These are phyloP conservation scores for Lagerstroemia speciosa DNA, from an alignment of 345 rosid genomes.

Conservation along the genomic window DNA sequence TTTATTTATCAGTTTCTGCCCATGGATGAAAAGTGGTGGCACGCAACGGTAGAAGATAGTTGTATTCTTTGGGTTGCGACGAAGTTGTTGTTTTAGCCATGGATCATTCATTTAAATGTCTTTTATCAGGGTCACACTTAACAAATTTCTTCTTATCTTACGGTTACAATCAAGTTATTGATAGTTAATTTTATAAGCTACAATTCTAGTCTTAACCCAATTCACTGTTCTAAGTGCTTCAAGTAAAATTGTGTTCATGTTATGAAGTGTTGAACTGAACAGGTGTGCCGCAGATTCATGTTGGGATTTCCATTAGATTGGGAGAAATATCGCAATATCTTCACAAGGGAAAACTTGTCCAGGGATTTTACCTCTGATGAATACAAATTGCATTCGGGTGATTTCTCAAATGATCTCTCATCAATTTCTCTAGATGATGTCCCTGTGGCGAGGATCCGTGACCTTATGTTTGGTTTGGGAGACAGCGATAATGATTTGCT, in stretches of 20 bases:
- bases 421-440: constrained; percentile 18
- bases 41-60: neutral
- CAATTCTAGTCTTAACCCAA: neutral
- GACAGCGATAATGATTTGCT: constrained; percentile 10
- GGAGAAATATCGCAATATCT: constrained; percentile 17
- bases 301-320: constrained; percentile 46
- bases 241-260: neutral
- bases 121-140: neutral
- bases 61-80: neutral
- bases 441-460: constrained; percentile 23
- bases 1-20: neutral
- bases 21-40: neutral
- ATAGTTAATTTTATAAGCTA: neutral
- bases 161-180: neutral
- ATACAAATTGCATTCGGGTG: constrained; percentile 11
- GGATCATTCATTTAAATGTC: neutral
- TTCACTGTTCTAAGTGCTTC: neutral
- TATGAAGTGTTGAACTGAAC: neutral
- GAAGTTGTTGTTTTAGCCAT: neutral
- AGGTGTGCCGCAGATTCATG: constrained; percentile 18
- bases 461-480: constrained; percentile 15
- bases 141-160: neutral
- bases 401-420: constrained; percentile 1
- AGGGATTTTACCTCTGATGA: neutral
- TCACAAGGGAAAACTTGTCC: constrained; percentile 1